phyloP scores from a whole-genome alignment of 371 early-diverging fungal species.

The Mucor irregularis region DNA sequence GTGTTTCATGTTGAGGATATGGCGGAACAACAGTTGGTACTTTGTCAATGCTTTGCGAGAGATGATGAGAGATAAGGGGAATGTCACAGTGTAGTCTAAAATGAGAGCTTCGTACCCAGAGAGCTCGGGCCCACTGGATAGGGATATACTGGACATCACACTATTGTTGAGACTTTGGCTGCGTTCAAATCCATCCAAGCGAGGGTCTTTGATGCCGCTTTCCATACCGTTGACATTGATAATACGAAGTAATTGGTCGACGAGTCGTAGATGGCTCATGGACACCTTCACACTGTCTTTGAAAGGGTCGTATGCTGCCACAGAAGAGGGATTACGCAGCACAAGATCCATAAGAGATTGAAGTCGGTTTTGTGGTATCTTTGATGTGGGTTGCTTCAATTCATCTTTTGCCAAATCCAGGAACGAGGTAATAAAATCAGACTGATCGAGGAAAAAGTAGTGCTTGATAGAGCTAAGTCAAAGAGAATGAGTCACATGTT shows the following conservation, averaged over 20 bases:
- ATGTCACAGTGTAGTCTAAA: conserved; percentile 75
- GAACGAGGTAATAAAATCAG: conserved; percentile 93
- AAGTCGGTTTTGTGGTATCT: conserved; percentile 72
- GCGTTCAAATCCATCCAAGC: conserved; percentile 15
- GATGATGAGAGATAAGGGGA: conserved; percentile 89
- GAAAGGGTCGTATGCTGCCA: conserved; percentile 77
- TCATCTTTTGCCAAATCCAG: conserved; percentile 82
- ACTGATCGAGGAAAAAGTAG: conserved; percentile 89
- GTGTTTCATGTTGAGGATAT: conserved; percentile 83
- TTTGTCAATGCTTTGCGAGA: conserved; percentile 80
- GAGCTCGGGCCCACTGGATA: neutral
- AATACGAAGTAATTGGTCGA: conserved; percentile 73
- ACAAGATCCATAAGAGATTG: conserved; percentile 88
- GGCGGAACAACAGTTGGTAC: conserved; percentile 91
- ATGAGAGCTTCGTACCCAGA: conserved; percentile 79
- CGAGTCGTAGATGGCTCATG: conserved; percentile 60
- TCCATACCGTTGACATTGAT: conserved; percentile 55
- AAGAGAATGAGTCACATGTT: neutral
- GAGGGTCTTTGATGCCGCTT: neutral
- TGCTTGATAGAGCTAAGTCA: conserved; percentile 82
- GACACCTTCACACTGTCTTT: conserved; percentile 83
- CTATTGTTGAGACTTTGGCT: conserved; percentile 29
- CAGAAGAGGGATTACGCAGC: conserved; percentile 83
- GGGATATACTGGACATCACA: neutral
- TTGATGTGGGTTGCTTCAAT: conserved; percentile 64